Percentiles rank a stretch among this genome's conserved stretches.
Evolutionary conservation across 106 monocot species (phyloP).

Genomic region (Gastrodia elata): DNA sequence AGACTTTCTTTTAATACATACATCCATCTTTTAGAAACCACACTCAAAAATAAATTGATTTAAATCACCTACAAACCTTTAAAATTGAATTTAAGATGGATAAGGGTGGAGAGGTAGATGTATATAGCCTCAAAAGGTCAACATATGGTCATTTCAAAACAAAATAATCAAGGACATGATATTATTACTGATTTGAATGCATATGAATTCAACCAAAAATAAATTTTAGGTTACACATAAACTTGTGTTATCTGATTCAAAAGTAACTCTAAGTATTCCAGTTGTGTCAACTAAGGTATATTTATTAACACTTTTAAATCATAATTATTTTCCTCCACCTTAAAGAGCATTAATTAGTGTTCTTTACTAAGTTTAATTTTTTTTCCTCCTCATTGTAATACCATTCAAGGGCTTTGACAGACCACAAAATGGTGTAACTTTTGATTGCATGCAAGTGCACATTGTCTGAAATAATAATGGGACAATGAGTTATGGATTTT

Average conservation of each 20-base stretch:
- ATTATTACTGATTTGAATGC: background rate
- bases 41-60: conserved; percentile 32
- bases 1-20: background rate
- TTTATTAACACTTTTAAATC: background rate
- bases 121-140: conserved; percentile 29
- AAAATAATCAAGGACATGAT: conserved; percentile 3
- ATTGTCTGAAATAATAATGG: too few relatives aligned
- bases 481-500: too few relatives aligned
- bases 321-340: too few relatives aligned
- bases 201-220: background rate
- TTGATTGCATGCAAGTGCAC: too few relatives aligned
- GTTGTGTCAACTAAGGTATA: conserved; percentile 4
- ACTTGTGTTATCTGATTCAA: conserved; percentile 2
- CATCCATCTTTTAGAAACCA: conserved; percentile 45
- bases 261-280: background rate
- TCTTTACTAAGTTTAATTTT: too few relatives aligned
- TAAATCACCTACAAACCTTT: conserved; percentile 50
- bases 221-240: background rate
- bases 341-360: too few relatives aligned
- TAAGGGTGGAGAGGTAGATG: conserved; percentile 87
- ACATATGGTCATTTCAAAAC: conserved; percentile 1
- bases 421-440: too few relatives aligned
- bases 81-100: conserved; percentile 54
- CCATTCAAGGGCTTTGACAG: too few relatives aligned
- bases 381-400: too few relatives aligned